These are phyloP conservation scores for Wickerhamiella shivajii DNA, from an alignment of 805 yeast genomes.

Conservation along the genomic window DNA sequence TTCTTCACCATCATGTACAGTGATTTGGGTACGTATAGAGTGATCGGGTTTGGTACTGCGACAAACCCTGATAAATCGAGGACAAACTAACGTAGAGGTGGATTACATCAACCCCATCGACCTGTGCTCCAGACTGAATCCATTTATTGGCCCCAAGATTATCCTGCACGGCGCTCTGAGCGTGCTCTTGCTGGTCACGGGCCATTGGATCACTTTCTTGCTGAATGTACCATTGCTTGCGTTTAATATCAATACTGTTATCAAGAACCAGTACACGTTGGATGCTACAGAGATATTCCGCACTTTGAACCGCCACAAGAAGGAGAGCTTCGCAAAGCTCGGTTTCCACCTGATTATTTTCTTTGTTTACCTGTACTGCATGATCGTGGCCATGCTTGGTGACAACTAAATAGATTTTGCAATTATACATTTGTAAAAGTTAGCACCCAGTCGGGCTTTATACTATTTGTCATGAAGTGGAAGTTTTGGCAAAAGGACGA, in stretches of 20 bases:
- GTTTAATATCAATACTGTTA: constrained; percentile 63
- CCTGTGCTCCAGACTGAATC: constrained; percentile 82
- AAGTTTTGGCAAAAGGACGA: too few species aligned
- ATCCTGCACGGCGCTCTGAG: constrained; percentile 55
- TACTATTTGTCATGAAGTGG: not conserved
- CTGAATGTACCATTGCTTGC: constrained; percentile 76
- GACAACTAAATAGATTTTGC: constrained; percentile 29
- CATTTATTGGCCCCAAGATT: constrained; percentile 78
- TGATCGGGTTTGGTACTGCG: too few species aligned
- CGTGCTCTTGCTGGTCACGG: constrained; percentile 58
- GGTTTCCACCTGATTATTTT: constrained; percentile 84
- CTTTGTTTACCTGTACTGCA: constrained; percentile 88
- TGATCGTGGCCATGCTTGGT: constrained; percentile 84
- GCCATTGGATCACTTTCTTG: constrained; percentile 84
- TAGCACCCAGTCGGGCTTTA: not conserved
- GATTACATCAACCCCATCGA: constrained; percentile 96
- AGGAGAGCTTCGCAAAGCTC: constrained; percentile 75
- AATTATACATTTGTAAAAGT: too few species aligned
- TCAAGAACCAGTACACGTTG: constrained; percentile 66
- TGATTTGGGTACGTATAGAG: constrained; percentile 52
- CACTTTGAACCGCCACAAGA: constrained; percentile 82
- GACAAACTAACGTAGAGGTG: constrained; percentile 17
- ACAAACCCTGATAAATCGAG: too few species aligned
- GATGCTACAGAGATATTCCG: constrained; percentile 98
- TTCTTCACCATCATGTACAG: constrained; percentile 92